These are phyloP conservation scores for Zelonia costaricensis DNA, from an alignment of 208 protist species.

Conservation along the genomic window DNA sequence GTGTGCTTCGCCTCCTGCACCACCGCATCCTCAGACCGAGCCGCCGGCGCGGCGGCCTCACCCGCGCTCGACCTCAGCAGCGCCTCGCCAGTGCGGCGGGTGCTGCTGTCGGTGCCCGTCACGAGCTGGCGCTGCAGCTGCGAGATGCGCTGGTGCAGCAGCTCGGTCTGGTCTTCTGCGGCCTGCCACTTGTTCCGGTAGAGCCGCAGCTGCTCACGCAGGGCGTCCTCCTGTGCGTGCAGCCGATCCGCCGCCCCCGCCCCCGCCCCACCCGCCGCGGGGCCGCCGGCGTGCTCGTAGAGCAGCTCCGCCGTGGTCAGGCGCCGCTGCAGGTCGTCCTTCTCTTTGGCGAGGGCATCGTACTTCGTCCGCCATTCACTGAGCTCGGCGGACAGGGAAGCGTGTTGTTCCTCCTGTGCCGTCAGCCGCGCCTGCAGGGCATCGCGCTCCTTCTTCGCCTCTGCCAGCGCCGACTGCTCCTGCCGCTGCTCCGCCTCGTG, in stretches of 20 bases:
- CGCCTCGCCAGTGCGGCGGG: too few relatives aligned
- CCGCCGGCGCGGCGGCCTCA: neutral
- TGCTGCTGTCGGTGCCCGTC: neutral
- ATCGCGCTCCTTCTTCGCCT: slow-evolving; percentile 38
- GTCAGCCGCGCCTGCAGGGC: slow-evolving; percentile 18
- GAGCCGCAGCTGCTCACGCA: slow-evolving; percentile 41
- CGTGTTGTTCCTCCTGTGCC: slow-evolving; percentile 4
- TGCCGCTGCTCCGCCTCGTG: slow-evolving; percentile 26
- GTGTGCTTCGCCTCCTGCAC: slow-evolving; percentile 7
- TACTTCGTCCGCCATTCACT: neutral
- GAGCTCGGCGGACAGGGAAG: slow-evolving; percentile 1
- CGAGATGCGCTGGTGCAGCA: slow-evolving; percentile 33
- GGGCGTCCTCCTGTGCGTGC: slow-evolving; percentile 12
- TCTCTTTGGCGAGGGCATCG: slow-evolving; percentile 9
- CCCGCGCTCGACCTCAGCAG: too few relatives aligned
- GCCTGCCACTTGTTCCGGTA: slow-evolving; percentile 58
- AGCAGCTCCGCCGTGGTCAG: slow-evolving; percentile 35
- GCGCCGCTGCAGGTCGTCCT: slow-evolving; percentile 11
- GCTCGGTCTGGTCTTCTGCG: slow-evolving; percentile 49
- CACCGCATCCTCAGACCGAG: too few relatives aligned
- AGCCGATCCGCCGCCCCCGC: neutral
- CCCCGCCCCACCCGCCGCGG: neutral
- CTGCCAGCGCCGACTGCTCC: slow-evolving; percentile 18
- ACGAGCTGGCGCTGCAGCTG: slow-evolving; percentile 24
- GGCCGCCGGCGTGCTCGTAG: slow-evolving; percentile 20